These are phyloP conservation scores for Cystobasidium onofrii DNA, from an alignment of 768 basidiomycete genomes.

Conservation along the genomic window DNA sequence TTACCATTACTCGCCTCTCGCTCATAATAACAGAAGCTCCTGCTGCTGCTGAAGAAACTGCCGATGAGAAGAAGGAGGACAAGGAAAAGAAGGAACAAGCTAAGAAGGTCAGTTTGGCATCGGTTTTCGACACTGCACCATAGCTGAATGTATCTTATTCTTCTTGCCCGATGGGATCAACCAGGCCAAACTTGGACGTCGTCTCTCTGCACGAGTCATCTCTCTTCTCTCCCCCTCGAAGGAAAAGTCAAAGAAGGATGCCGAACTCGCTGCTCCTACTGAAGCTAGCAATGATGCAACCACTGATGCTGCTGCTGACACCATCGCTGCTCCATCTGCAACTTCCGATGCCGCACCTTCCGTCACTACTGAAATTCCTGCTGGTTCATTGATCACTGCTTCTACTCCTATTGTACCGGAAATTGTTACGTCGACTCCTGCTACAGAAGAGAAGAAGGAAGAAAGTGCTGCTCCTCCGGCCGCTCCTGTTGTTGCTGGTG, in stretches of 20 bases:
- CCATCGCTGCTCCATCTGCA: not conserved
- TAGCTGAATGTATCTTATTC: not conserved
- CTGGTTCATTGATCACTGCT: slow-evolving; percentile 5
- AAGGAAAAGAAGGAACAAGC: slow-evolving; percentile 10
- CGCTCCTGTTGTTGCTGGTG: slow-evolving; percentile 13
- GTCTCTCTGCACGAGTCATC: slow-evolving; percentile 13
- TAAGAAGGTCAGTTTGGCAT: slow-evolving; percentile 28
- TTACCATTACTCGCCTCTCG: not conserved
- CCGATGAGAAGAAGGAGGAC: slow-evolving; percentile 4
- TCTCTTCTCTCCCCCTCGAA: not conserved
- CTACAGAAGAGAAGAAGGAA: not conserved
- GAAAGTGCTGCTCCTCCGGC: slow-evolving; percentile 3
- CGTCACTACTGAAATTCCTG: slow-evolving; percentile 29
- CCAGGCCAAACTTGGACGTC: slow-evolving; percentile 26
- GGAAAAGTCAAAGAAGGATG: slow-evolving; percentile 30
- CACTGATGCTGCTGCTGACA: not conserved
- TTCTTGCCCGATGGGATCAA: too few species aligned
- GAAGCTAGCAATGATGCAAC: not conserved
- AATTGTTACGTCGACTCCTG: not conserved
- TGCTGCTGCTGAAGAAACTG: not conserved
- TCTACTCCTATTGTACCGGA: slow-evolving; percentile 3
- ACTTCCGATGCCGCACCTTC: slow-evolving; percentile 13
- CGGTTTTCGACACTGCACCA: too few species aligned
- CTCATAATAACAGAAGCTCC: not conserved
- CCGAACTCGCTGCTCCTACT: slow-evolving; percentile 10